phyloP scores from a whole-genome alignment of 192 early-diverging fungal species.

The Coemansia sp. region DNA sequence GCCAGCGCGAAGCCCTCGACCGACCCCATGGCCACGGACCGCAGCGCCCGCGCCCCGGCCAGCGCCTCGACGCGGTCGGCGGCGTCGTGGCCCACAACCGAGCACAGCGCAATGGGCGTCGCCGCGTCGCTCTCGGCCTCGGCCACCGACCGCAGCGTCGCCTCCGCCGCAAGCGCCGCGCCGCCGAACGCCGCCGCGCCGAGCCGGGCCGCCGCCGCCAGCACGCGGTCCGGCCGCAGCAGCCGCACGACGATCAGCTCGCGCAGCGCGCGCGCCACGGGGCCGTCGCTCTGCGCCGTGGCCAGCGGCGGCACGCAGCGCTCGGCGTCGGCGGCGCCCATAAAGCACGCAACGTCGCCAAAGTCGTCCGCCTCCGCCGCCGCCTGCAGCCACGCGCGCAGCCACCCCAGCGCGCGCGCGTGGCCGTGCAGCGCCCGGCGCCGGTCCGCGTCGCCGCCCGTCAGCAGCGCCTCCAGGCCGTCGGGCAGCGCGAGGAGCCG shows the following conservation, averaged over 20 bases:
- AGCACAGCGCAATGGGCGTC: constrained; percentile 91
- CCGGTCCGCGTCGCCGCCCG: constrained; percentile 11
- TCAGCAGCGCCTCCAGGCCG: constrained; percentile 15
- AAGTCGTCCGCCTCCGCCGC: not conserved
- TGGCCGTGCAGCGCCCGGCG: constrained; percentile 15
- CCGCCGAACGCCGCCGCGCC: constrained; percentile 60
- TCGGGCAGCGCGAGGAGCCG: constrained; percentile 11
- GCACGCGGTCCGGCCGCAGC: constrained; percentile 87
- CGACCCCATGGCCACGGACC: constrained; percentile 97
- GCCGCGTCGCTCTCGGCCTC: constrained; percentile 59
- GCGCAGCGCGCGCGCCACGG: constrained; percentile 62
- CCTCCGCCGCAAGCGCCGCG: constrained; percentile 51
- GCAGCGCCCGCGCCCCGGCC: constrained; percentile 65
- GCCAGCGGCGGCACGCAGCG: constrained; percentile 25
- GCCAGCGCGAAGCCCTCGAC: constrained; percentile 88
- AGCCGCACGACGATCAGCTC: constrained; percentile 79
- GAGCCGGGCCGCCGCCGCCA: constrained; percentile 68
- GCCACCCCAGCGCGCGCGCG: constrained; percentile 37
- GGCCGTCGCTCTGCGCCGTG: not conserved
- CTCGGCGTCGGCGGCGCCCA: constrained; percentile 27
- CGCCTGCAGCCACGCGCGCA: constrained; percentile 30
- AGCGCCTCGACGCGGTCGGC: constrained; percentile 91
- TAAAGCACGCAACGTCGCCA: constrained; percentile 19
- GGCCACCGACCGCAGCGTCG: constrained; percentile 67
- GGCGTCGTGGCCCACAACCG: constrained; percentile 93